These are phyloP conservation scores for Lasiodiplodia sp. DNA, from an alignment of 2,329 filamentous ascomycete genomes.

Conservation along the genomic window DNA sequence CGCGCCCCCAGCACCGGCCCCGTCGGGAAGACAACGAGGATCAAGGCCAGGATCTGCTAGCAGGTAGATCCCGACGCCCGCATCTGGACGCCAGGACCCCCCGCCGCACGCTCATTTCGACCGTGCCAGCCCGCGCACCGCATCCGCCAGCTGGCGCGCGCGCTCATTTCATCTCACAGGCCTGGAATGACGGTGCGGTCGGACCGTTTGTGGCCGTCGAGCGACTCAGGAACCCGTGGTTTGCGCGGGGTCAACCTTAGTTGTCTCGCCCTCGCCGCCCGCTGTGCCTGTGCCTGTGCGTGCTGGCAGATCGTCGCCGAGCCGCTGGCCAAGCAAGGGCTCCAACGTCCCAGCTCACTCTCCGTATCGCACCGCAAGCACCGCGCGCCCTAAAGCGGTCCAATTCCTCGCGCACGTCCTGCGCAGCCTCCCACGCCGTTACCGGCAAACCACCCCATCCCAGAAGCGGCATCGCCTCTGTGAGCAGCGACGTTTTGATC, in stretches of 20 bases:
- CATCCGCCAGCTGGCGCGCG: slow-evolving; percentile 1
- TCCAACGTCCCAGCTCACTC: slow-evolving; percentile 23
- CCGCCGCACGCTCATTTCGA: background rate
- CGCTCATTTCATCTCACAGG: slow-evolving; percentile 6
- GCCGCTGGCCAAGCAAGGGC: slow-evolving; percentile 28
- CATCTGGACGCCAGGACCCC: slow-evolving; percentile 1
- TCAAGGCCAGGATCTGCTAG: slow-evolving; percentile 1
- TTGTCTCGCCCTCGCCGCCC: slow-evolving; percentile 17
- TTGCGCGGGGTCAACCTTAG: slow-evolving; percentile 21
- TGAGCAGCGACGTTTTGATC: slow-evolving; percentile 22
- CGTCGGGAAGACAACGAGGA: background rate
- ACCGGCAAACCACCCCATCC: slow-evolving; percentile 28
- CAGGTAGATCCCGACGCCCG: background rate
- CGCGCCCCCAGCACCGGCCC: background rate
- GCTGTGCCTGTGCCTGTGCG: slow-evolving; percentile 27
- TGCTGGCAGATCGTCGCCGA: slow-evolving; percentile 25
- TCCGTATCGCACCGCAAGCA: slow-evolving; percentile 26
- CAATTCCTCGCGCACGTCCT: slow-evolving; percentile 27
- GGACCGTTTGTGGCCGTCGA: slow-evolving; percentile 1
- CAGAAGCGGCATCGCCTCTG: slow-evolving; percentile 30
- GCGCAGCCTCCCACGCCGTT: slow-evolving; percentile 25
- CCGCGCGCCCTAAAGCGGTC: slow-evolving; percentile 24
- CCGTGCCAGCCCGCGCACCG: slow-evolving; percentile 1
- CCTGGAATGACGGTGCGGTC: slow-evolving; percentile 1
- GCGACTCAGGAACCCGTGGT: slow-evolving; percentile 5